These are phyloP conservation scores for Pseudopithomyces chartarum DNA, from an alignment of 2,329 filamentous ascomycete genomes.

Conservation along the genomic window DNA sequence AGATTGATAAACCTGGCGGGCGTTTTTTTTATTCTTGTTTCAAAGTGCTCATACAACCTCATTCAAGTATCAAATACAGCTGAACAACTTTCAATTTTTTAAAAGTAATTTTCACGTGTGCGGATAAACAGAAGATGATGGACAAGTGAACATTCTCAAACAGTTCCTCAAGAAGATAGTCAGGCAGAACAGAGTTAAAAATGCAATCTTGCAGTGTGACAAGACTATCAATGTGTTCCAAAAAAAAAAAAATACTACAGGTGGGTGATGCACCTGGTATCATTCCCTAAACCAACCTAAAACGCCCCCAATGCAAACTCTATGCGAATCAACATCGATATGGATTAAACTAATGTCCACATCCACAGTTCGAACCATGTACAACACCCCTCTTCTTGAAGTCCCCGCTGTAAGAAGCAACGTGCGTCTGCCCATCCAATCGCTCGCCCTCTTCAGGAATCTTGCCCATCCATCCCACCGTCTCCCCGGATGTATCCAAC, in stretches of 20 bases:
- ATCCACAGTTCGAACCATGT: constrained; percentile 36
- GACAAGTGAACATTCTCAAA: too few relatives aligned
- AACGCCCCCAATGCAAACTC: constrained; percentile 1
- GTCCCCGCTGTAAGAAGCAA: constrained; percentile 44
- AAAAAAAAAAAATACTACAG: background rate
- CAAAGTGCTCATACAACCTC: too few relatives aligned
- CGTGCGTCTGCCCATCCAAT: constrained; percentile 53
- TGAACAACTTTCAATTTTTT: too few relatives aligned
- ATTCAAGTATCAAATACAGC: too few relatives aligned
- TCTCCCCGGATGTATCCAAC: constrained; percentile 28
- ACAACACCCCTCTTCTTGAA: constrained; percentile 39
- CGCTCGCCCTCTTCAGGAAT: constrained; percentile 48
- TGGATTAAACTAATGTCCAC: constrained; percentile 27
- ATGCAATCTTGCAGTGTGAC: too few relatives aligned
- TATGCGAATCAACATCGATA: background rate
- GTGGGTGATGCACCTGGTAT: background rate
- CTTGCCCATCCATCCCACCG: constrained; percentile 50
- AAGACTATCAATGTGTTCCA: too few relatives aligned
- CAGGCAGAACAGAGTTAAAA: too few relatives aligned
- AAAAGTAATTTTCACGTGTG: too few relatives aligned
- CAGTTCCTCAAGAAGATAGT: too few relatives aligned
- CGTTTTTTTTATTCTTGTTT: background rate
- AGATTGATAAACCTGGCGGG: background rate
- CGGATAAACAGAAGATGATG: too few relatives aligned
- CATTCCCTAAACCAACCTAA: background rate